Percentiles rank a stretch among this genome's conserved stretches.
phyloP scores from a whole-genome alignment of 2,329 filamentous ascomycete genomes.

The Graphilbum ipis-grandicollis region DNA sequence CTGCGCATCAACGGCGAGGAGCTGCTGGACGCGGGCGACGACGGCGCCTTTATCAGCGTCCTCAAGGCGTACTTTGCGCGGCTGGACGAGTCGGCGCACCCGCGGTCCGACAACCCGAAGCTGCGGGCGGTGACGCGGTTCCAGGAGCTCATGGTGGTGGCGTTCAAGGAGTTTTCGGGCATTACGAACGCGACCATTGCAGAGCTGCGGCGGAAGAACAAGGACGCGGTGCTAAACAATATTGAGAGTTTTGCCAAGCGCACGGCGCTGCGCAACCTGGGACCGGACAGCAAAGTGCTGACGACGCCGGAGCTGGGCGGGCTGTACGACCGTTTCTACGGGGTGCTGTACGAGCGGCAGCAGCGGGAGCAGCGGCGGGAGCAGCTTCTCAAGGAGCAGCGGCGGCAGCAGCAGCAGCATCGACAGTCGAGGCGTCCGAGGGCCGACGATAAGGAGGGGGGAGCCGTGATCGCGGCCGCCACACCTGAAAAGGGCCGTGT shows the following conservation, averaged over 20 bases:
- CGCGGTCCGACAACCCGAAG: constrained; percentile 89
- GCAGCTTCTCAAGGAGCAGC: constrained; percentile 38
- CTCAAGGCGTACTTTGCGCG: constrained; percentile 88
- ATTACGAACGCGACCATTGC: constrained; percentile 89
- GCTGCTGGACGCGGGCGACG: constrained; percentile 78
- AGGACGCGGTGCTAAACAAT: constrained; percentile 82
- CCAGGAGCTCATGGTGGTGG: constrained; percentile 96
- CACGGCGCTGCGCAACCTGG: constrained; percentile 88
- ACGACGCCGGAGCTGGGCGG: constrained; percentile 73
- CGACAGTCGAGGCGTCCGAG: constrained; percentile 19
- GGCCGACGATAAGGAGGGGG: constrained; percentile 6
- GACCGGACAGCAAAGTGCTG: constrained; percentile 85
- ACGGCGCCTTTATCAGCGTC: constrained; percentile 92
- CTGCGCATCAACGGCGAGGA: constrained; percentile 94
- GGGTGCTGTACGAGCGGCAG: constrained; percentile 77
- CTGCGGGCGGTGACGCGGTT: constrained; percentile 86
- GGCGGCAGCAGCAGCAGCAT: constrained; percentile 50
- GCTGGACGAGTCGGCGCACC: constrained; percentile 88
- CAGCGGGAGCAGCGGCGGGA: constrained; percentile 72
- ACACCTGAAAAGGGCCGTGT: constrained; percentile 61
- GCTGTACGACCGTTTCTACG: constrained; percentile 89
- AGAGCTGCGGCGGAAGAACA: constrained; percentile 80
- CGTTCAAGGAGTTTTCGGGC: constrained; percentile 92
- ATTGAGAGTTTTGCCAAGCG: constrained; percentile 96
- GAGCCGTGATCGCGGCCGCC: background rate